Evolutionary conservation across 306 rosid species (phyloP), one percentile per base, ranked within the genome.

Genomic region (Dryas drummondii): DNA sequence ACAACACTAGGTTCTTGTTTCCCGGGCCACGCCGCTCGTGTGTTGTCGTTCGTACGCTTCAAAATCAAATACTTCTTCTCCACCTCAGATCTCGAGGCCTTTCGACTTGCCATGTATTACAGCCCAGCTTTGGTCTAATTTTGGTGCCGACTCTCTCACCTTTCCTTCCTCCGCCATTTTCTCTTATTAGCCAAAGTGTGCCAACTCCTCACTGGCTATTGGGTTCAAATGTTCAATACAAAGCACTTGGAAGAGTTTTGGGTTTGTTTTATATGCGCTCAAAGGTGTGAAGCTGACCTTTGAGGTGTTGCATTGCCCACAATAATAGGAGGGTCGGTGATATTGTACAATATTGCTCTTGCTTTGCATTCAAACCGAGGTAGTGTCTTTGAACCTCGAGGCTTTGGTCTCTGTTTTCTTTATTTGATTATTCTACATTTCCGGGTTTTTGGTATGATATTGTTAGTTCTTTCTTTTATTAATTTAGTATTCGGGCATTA

Each of bases 131-230:
- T 54, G 42, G 64, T n/a, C 68, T 56, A 37, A 9, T 45, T 48
- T 32, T 1, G 37, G 52, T 79, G 82, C 63, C 76, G 87, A 81
- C 75, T 13, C 75, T 13, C 73, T 16, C 37, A 32, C 69, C 81
- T 80, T 88, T 79, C 66, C 92, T 84, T 87, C 76, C 48, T 81
- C 96, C 88, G 88, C 87, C 92, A 84, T 66, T 87, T 78, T 86
- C 88, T 85, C 88, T 79, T 66, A 66, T 60, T 42, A 57, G 56
- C 50, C 53, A 54, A 66, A 40, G 27, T 54, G 45, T 57, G 72
- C 16, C 60, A 55, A 52, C 66, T 57, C 16, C 70, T 70, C 77
- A 10, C 22, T 40, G 55, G 70, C 10, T 7, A 37, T 69, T 75
- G 79, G 80, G 68, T 81, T 78, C 54, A 16, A 76, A 88, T 78